Base-by-base conservation (phyloP, 1,284 basidiomycete genomes). In the Puccinia novopanici region DNA sequence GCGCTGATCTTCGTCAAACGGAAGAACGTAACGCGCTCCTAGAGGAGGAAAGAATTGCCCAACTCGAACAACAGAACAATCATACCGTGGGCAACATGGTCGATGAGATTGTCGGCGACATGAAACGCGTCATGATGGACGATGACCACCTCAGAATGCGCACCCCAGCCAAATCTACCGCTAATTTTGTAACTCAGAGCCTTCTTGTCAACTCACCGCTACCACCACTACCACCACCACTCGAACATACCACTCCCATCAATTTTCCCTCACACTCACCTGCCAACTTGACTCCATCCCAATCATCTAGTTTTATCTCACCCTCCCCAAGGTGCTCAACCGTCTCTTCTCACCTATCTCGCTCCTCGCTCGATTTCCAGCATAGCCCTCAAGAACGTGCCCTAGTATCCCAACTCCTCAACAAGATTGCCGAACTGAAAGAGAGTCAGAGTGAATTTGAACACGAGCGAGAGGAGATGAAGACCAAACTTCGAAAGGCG, bases 401-500 rank as follows among this genome's bases (percentile, higher is more conserved):
- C 17, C 87, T 93, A 74, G 89, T 94, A 19, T 87, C 89, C 0
- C 91, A 92, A 84, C 88, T 94, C 4, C 85, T 93, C 45, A 84
- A 87, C n/a, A 94, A 93, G 86, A 91, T 94, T 73, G 87, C 89
- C 40, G 93, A 94, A 84, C 87, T 94, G 0, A 91, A 93, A 84
- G 88, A 91, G 80, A 89, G 92, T 15, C 93, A 96, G 84, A 82
- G 88, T 22, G 88, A 89, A 82, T 92, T 95, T 82, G 86, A 90
- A 63, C 87, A 89, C 81, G 89, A 93, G 84, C 91, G 93, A 84
- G 85, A 85, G 0, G 88, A 89, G 81, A 91, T 92, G 0, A 87
- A 89, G 19, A 86, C 86, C 40, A 89, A 90, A 78, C 87, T 93
- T 34, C 88, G 88, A n/a, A 88, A 89, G 4, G 91, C 91, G 10